Evolutionary conservation across 2,329 filamentous ascomycete species (phyloP), one percentile per base, ranked within the genome.

Genomic region (Diaporthe vaccinii): DNA sequence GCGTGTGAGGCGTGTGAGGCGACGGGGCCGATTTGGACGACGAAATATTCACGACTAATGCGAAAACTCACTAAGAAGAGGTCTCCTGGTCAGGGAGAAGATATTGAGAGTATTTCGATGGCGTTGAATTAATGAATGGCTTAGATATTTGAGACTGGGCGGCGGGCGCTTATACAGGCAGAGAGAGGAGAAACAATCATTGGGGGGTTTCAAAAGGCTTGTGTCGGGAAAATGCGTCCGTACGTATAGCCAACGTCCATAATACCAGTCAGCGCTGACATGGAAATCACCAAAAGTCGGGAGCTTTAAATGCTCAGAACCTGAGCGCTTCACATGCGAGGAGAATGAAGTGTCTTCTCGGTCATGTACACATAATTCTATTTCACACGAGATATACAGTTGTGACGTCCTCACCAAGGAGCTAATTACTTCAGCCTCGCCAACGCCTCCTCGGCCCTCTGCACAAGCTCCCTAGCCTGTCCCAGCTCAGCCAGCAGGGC

Each of bases 401-500:
- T 20, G 31, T 58, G 58, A 62, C 46, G 59, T 36, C 41, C 53
- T 36, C 34, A 20, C 0, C 15, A 20, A 44, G 25, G 25, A 28
- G 25, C 2, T 28, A 9, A 62, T 76, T 84, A 91, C 80, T 87
- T 86, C 79, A 91, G 80, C 65, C 83, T 84, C 76, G 82, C 79
- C 58, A 91, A 82, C 17, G 88, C 86, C 69, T 89, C 84, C 77
- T 87, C 84, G 2, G 89, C 90, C 79, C 83, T 85, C n/a, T 82
- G 80, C 10, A 91, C 83, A 36, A 91, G 80, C 74, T 85, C 83
- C 55, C 83, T 84, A 12, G 86, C 85, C 75, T 80, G 83, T n/a
- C 80, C 79, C 14, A 87, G 78, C 76, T 86, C 84, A 25, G 82
- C 80, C 2, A 79, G 34, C n/a, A 76, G 77, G 31, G 80, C 81